A percentile compares a stretch with the other conserved stretches of the same genome.
Conservation (phyloP, 805 yeast species). For the Lipomyces japonicus region DNA sequence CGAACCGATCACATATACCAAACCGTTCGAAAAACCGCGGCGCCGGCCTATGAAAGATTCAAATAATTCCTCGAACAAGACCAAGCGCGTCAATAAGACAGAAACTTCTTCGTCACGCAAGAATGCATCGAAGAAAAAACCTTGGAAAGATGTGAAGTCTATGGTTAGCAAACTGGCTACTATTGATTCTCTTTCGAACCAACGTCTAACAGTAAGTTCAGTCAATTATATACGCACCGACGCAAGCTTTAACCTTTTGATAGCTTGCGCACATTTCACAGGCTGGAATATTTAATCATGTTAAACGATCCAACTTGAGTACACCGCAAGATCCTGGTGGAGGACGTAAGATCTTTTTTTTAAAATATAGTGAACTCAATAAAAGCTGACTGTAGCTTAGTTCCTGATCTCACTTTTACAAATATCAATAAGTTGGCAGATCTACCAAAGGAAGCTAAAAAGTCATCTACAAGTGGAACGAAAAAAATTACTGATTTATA, state of each 20-base stretch:
- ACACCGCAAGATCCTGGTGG: background rate
- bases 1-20: no score
- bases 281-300: constrained; percentile 1
- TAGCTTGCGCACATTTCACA: background rate
- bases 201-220: constrained; percentile 2
- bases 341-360: background rate
- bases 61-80: no score
- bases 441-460: background rate
- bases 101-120: no score
- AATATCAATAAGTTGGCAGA: background rate
- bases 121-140: background rate
- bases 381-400: background rate
- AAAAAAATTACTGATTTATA: no score
- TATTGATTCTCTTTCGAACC: background rate
- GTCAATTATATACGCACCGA: background rate
- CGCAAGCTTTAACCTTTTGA: background rate
- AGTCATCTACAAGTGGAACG: no score
- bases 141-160: background rate
- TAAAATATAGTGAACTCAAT: background rate
- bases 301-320: background rate
- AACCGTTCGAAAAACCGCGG: constrained; percentile 7
- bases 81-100: no score
- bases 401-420: constrained; percentile 3
- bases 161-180: background rate
- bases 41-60: constrained; percentile 1